Base-by-base conservation (phyloP, 2,329 filamentous ascomycete genomes). In the Pseudogymnoascus sp. region DNA sequence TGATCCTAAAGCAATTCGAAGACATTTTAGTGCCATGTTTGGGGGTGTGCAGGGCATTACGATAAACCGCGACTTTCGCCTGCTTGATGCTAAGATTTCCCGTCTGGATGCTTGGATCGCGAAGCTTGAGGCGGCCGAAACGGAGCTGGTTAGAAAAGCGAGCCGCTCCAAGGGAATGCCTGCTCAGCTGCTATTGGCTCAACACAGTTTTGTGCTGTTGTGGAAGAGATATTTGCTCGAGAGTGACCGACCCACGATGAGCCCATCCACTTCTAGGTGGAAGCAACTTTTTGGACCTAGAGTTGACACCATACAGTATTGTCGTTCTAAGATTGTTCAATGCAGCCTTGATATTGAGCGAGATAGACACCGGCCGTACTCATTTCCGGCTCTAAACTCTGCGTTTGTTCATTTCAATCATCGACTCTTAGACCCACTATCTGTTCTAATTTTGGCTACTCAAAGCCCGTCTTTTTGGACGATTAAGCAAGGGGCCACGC, bases 341-440 rank as follows among this genome's bases (percentile, higher is more conserved):
- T 78, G 96, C 35, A 97, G 97, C 69, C 71, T 91, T 61, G 91
- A 97, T 72, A 96, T 97, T 59, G 91, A 96, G 69, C 79, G 87
- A 45, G 93, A 97, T 67, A 92, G 97, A 73, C 81, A 86, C 60
- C 81, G 93, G 61, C 88, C 88, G 0, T 91, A 96, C 67, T 85
- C 88, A 3, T 97, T 90, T 65, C 91, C 92, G 0, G 77, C 91
- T 49, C 93, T 96, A 90, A 96, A 89, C 71, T 96, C 92, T 0
- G 93, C 93, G 0, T 97, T 97, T 69, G 90, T 97, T 65, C 93
- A 97, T 72, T 97, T 97, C 80, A 96, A 97, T 71, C 88, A 96
- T 70, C 92, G 96, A 72, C 89, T 96, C 1, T 91, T 91, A 3
- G 93, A 25, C 41, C 41, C 41, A 6, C 18, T 45, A 45, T 45